Conservation (phyloP, 2,329 filamentous ascomycete genomes). For the Colletotrichum orchidophilum region DNA sequence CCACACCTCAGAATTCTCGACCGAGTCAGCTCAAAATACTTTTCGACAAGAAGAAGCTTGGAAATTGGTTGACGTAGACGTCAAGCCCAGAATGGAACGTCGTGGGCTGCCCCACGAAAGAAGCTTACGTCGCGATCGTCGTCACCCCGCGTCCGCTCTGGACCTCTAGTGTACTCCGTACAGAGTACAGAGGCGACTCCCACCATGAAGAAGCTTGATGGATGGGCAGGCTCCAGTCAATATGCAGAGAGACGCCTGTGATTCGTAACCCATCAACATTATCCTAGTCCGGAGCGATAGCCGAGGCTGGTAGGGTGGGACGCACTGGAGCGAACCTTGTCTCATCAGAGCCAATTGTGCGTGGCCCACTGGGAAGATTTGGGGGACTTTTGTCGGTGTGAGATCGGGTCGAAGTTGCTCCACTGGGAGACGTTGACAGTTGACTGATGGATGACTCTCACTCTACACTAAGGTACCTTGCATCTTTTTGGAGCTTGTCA, state of each 20-base stretch:
- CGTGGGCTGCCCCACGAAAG: neutral
- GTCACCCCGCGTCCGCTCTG: constrained; percentile 16
- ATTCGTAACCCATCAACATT: constrained; percentile 16
- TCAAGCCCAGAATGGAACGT: neutral
- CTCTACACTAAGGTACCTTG: too few species aligned
- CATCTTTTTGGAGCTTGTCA: neutral
- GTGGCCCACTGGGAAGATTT: neutral
- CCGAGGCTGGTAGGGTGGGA: neutral
- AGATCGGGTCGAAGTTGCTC: constrained; percentile 22
- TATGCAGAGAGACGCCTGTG: constrained; percentile 10
- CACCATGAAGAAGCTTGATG: constrained; percentile 20
- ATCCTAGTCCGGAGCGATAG: constrained; percentile 8
- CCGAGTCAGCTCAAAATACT: too few species aligned
- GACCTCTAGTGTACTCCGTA: too few species aligned
- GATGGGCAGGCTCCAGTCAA: neutral
- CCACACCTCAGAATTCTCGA: too few species aligned
- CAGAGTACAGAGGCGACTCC: neutral
- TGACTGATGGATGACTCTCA: neutral
- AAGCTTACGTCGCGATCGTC: constrained; percentile 32
- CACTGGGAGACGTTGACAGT: neutral
- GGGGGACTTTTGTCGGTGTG: constrained; percentile 29
- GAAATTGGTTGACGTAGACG: constrained; percentile 6
- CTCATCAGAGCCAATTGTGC: neutral
- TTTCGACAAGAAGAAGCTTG: neutral
- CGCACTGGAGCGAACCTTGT: neutral